Evolutionary conservation across 108 stramenopile species (phyloP), one percentile per base, ranked within the genome.

Genomic region (Bacterosira constricta): DNA sequence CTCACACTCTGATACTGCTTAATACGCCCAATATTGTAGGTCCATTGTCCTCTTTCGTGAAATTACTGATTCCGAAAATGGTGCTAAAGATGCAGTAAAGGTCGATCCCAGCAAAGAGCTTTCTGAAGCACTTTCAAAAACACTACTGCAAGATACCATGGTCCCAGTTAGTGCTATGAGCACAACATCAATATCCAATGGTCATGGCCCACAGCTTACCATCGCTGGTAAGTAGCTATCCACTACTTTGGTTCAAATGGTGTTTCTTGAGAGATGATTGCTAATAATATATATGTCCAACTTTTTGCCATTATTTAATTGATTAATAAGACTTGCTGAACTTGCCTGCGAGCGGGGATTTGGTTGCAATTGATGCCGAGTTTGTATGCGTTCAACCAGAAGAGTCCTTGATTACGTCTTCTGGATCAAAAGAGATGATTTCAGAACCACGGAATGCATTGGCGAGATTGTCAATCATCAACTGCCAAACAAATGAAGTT

Each of bases 321-420:
- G 20, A 34, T 36, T 25, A 34, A 54, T 47, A 37, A 17, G 7
- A n/a, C 39, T 37, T 55, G 30, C 30, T 46, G 68, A 52, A 61
- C 20, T 55, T 94, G 46, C 81, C 86, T 18, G 56, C 62, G 1
- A 75, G 82, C 66, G 93, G 93, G 21, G 87, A 88, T 20, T 64
- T 92, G 29, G 58, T 96, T 15, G 93, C 96, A 21, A 91, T 96
- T 51, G 96, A 96, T 79, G 89, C 90, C 32, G 97, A 98, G 79
- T 95, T 92, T 75, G 91, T 92, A 6, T 87, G 81, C 25, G 88
- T 95, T 20, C 88, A 92, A 74, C 88, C 89, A 51, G 90, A 98
- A 73, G 81, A 93, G 65, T 86, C 90, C 6, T 56, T 69, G 7
- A 49, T 96, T 3, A 82, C 84, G 30, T 84, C 83, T 17, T 76